A percentile compares a stretch with the other conserved stretches of the same genome.
Conservation (phyloP, 2,329 filamentous ascomycete species). For the Clonostachys byssicola region DNA sequence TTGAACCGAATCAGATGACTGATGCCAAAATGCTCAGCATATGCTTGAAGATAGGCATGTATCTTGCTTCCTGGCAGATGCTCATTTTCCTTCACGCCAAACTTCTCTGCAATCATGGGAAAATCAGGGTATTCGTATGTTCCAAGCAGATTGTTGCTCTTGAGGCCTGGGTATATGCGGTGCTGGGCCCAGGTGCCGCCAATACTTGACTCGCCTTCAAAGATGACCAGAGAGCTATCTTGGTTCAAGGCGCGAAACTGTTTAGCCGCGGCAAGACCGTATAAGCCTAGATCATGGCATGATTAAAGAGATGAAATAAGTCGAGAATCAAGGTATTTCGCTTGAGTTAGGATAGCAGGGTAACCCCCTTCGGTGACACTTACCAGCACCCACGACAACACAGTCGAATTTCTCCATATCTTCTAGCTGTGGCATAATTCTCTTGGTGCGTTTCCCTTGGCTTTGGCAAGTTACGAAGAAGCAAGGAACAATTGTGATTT, state of each 20-base stretch:
- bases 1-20: conserved; percentile 30
- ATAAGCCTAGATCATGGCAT: not conserved
- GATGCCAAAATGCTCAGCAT: conserved; percentile 36
- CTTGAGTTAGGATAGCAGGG: not conserved
- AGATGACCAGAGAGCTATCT: not conserved
- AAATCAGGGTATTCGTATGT: conserved; percentile 73
- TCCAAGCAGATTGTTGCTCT: conserved; percentile 70
- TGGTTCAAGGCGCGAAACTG: not conserved
- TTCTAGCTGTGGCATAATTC: no score
- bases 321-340: not conserved
- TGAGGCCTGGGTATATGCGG: conserved; percentile 64
- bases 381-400: conserved; percentile 3
- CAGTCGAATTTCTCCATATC: conserved; percentile 1
- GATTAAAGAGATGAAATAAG: not conserved
- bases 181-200: conserved; percentile 70
- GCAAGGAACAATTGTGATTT: no score
- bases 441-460: no score
- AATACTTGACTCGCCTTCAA: not conserved
- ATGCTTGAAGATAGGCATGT: conserved; percentile 36
- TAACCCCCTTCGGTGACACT: not conserved
- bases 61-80: conserved; percentile 43
- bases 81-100: conserved; percentile 37
- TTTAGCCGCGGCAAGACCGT: conserved; percentile 1
- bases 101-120: conserved; percentile 57
- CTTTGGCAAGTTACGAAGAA: no score